Evolutionary conservation across 2,329 filamentous ascomycete species (phyloP), one percentile per base, ranked within the genome.

Genomic region (Sclerotinia subarctica): DNA sequence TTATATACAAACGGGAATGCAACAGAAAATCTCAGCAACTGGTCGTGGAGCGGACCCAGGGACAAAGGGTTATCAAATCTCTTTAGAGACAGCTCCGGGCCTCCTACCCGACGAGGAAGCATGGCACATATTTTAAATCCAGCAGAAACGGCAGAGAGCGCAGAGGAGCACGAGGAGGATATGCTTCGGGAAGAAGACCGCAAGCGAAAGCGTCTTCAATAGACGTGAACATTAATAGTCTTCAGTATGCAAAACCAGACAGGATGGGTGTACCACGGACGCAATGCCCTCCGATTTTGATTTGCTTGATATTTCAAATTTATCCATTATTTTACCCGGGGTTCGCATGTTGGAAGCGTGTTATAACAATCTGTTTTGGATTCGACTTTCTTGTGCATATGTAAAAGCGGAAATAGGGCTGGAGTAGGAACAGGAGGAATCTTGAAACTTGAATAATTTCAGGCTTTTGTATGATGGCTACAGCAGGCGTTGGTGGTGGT

Each of bases 121-220:
- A 90, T 91, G 88, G 88, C 88, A 8, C 90, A 88, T 72, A 90
- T 91, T 32, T 81, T 91, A 0, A 91, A 91, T 72, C 89, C 88
- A 7, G 86, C 88, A 19, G 88, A 90, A 72, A 90, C 88, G 1
- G 86, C 85, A 2, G 88, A 90, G 77, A 79, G 87, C 69, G 85
- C 86, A 17, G 87, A 88, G 68, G 88, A 90, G 69, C 85, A 86
- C 26, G 87, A 88, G 57, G 88, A 90, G 75, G 88, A 90, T 68
- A 82, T 87, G 68, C 29, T 51, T 10, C 80, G 82, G 32, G 81
- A 82, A 66, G 78, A 79, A 60, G 86, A 89, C 69, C 81, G 88
- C 69, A 90, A 90, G 77, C 82, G 87, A 68, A 89, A 89, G 77
- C 82, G 87, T 66, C 78, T 88, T 24, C 59, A 62, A 26, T 62